A percentile compares a stretch with the other conserved stretches of the same genome.
Conservation (phyloP, 805 yeast genomes). For the Suhomyces xylopsoci region DNA sequence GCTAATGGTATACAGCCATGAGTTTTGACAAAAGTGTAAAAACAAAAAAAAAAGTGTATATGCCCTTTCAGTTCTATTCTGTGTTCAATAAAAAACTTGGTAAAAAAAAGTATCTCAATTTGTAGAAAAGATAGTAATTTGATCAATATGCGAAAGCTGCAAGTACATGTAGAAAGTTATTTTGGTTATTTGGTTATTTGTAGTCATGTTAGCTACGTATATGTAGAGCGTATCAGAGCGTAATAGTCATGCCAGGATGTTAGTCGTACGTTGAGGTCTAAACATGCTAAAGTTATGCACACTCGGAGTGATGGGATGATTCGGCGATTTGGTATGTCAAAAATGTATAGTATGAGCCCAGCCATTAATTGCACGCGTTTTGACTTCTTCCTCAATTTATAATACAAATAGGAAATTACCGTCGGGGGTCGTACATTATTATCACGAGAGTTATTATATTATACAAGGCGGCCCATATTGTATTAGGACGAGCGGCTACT, state of each 20-base stretch:
- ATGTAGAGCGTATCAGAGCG: too few relatives aligned
- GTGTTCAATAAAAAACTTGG: neutral
- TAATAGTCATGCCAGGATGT: too few relatives aligned
- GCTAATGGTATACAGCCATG: conserved; percentile 7
- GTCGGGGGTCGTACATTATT: neutral
- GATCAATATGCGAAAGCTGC: too few relatives aligned
- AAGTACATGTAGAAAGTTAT: too few relatives aligned
- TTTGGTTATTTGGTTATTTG: too few relatives aligned
- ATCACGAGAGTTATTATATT: neutral
- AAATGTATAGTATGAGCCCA: neutral
- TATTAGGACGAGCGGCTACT: neutral
- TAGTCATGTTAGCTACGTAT: too few relatives aligned
- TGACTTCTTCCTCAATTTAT: neutral
- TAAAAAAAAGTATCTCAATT: too few relatives aligned
- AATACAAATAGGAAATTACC: neutral
- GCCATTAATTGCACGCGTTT: neutral
- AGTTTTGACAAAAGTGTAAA: neutral
- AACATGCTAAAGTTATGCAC: neutral
- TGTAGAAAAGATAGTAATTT: too few relatives aligned
- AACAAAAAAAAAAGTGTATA: conserved; percentile 2
- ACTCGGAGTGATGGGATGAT: neutral
- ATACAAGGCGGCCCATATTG: neutral
- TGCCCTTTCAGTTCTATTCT: conserved; percentile 2
- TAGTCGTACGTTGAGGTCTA: too few relatives aligned
- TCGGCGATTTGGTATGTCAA: too few relatives aligned